phyloP scores from a whole-genome alignment of 2,329 filamentous ascomycete species.

The Ustulina deusta region DNA sequence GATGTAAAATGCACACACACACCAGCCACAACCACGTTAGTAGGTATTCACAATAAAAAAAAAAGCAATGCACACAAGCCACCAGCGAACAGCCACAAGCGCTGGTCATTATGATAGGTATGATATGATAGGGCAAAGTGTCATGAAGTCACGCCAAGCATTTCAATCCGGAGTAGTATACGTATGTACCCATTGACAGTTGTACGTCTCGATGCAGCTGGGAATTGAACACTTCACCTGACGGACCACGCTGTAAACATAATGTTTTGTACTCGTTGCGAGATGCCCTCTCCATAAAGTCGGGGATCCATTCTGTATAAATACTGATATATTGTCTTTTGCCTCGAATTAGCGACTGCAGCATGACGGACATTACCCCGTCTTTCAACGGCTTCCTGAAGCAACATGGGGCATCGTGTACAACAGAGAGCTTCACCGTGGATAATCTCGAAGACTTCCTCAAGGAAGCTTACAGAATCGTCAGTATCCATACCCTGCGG shows the following conservation, averaged over 20 bases:
- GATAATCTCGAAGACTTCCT: slow-evolving; percentile 84
- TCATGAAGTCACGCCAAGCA: slow-evolving; percentile 35
- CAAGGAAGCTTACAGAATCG: slow-evolving; percentile 93
- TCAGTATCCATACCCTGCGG: slow-evolving; percentile 56
- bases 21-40: slow-evolving; percentile 6
- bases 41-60: no score
- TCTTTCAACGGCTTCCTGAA: slow-evolving; percentile 76
- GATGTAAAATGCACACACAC: no score
- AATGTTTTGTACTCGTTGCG: not conserved
- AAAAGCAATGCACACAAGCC: no score
- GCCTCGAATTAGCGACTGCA: slow-evolving; percentile 16
- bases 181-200: not conserved
- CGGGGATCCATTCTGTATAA: not conserved
- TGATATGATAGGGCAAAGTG: slow-evolving; percentile 1
- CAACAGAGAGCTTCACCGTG: slow-evolving; percentile 57
- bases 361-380: slow-evolving; percentile 73
- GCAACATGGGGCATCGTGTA: slow-evolving; percentile 65
- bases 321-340: not conserved
- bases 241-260: not conserved
- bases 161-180: not conserved
- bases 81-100: not conserved
- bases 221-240: slow-evolving; percentile 1
- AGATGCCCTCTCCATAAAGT: not conserved
- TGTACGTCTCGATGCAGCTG: not conserved
- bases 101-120: no score